Base-by-base conservation (phyloP, 768 basidiomycete genomes). In the Tulasnella sp. region DNA sequence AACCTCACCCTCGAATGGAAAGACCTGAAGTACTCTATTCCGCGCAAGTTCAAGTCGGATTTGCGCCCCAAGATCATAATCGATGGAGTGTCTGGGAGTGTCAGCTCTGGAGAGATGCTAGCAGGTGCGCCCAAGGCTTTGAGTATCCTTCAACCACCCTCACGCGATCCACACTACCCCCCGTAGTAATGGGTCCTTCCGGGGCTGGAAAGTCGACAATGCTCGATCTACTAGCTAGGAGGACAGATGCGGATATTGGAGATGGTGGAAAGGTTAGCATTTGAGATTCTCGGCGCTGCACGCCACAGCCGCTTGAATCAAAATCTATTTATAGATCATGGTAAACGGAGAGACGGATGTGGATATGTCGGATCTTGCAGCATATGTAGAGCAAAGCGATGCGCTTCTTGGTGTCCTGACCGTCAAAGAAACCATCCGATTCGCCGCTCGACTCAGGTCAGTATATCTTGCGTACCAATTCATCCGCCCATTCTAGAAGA, bases 351-450 rank as follows among this genome's bases (percentile, higher is more conserved):
- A 58, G 9, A 49, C 46, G 4, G 31, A 22, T 46, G 60, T 61
- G 7, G 60, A 65, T 17, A 75, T 76, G 69, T 70, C 73, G 60
- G 68, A 64, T 51, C 74, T 72, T 51, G 81, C 68, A 4, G 73
- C 72, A 3, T 82, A 79, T 60, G 80, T 81, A 19, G 80, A 82
- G 66, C 81, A 83, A 62, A 77, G 79, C 61, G 81, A 83, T 62
- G 76, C 79, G 0, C 70, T 83, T 1, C 68, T 81, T 8, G 80
- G 81, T 3, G 78, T 79, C 12, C 67, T 82, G 29, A 80, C 81
- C 15, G 81, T 80, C 12, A 70, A 74, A 1, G 80, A 83, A 66
- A 79, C 78, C 0, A 71, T 83, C 29, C 62, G 70, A 0, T 82
- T 78, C 65, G 75, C 79, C 0, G 72, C 79, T 5, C 70, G 75